Percentiles rank a stretch among this genome's conserved stretches.
These are phyloP conservation scores for Chaetomium olivaceum DNA, from an alignment of 2,329 filamentous ascomycete genomes.

Conservation along the genomic window DNA sequence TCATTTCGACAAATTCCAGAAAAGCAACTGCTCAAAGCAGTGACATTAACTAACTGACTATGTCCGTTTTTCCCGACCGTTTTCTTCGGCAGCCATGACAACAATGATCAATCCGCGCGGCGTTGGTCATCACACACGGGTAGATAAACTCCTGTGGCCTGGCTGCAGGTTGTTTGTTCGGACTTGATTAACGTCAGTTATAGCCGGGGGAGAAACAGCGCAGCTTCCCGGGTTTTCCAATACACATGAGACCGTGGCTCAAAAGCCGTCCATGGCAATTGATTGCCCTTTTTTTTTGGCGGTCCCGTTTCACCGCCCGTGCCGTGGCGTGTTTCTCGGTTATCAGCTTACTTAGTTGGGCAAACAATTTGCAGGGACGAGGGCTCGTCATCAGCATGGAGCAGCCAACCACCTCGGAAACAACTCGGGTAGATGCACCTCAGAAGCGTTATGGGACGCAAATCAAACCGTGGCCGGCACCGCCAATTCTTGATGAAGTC, in stretches of 20 bases:
- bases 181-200: neutral
- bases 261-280: neutral
- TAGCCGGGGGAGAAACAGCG: neutral
- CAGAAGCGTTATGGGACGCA: neutral
- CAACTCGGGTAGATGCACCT: neutral
- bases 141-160: neutral
- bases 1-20: constrained; percentile 2
- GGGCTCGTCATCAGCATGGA: constrained; percentile 4
- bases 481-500: neutral
- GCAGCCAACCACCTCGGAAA: neutral
- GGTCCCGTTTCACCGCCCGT: constrained; percentile 7
- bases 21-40: neutral
- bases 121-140: neutral
- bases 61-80: constrained; percentile 2
- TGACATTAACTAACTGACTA: neutral
- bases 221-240: constrained; percentile 5
- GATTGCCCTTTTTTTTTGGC: constrained; percentile 8
- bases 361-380: constrained; percentile 2
- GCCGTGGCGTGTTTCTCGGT: constrained; percentile 10
- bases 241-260: constrained; percentile 18
- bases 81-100: neutral
- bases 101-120: neutral
- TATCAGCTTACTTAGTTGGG: constrained; percentile 3
- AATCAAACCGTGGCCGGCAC: neutral
- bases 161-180: neutral